Evolutionary conservation across 805 yeast genomes (phyloP), one percentile per base, ranked within the genome.

Genomic region (Kodamaea kakaduensis): DNA sequence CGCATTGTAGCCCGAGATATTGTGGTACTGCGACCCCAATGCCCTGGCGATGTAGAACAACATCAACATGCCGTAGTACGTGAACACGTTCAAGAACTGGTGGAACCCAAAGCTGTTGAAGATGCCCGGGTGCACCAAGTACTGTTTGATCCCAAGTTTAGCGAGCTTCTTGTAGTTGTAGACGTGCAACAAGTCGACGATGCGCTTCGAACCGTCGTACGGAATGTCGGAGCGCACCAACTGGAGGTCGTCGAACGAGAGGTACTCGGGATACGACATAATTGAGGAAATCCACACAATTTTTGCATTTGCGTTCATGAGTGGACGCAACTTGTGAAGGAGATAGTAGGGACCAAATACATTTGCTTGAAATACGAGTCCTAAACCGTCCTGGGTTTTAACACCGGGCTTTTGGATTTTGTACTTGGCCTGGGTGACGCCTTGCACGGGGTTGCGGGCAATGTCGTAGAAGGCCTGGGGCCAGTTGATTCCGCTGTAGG

Each of bases 331-430:
- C 43, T 75, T 78, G 46, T 83, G 84, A 36, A 89, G 69, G 35
- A 93, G 63, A 57, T 80, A 93, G 63, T 84, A 89, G 2, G 97
- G 97, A 0, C 95, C 96, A 61, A 93, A 86, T n/a, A 90, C 96
- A 54, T 93, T 93, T 4, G 93, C 94, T 59, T 93, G 95, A 64
- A 90, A 93, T 3, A 88, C 87, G 19, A 84, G 63, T 1, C 97
- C 97, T 67, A 90, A 48, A 0, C 77, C 88, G 58, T 93, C 98
- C 13, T 51, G 56, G 1, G 95, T 77, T 50, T 73, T 77, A 17
- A 81, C 79, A 3, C 97, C 96, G 12, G 76, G 70, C 38, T 73
- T 69, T 66, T 93, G 97, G 24, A 83, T 71, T 59, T 90, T 88
- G 61, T 84, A 89, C 1, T 79, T 77, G 6, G 96, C 97, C 40